phyloP scores from a whole-genome alignment of 106 monocot species.

The Cymbidium sinense region DNA sequence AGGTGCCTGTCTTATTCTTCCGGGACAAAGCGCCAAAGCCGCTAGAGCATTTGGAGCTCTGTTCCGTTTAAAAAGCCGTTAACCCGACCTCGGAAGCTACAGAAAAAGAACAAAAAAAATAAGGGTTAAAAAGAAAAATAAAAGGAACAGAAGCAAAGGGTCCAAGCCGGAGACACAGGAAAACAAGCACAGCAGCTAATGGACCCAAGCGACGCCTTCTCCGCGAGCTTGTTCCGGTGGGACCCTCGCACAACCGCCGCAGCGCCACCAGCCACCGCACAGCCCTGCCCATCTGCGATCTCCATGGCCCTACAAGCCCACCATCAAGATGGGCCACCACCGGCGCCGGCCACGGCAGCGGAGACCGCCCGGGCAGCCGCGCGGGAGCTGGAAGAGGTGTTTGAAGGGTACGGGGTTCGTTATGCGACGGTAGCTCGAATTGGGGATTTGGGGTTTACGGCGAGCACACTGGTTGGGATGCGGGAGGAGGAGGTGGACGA shows the following conservation, averaged over 20 bases:
- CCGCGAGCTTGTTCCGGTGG: conserved; percentile 51
- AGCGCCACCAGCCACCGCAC: not conserved
- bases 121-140: not conserved
- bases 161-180: not conserved
- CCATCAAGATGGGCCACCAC: not conserved
- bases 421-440: conserved; percentile 62
- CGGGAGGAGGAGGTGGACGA: conserved; percentile 87
- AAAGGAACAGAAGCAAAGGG: no score
- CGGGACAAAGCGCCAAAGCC: no score
- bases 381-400: conserved; percentile 71
- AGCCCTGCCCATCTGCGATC: not conserved
- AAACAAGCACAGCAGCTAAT: conserved; percentile 12
- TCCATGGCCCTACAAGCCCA: not conserved
- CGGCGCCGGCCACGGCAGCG: not conserved
- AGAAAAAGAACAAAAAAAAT: not conserved
- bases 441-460: conserved; percentile 79
- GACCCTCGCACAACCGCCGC: conserved; percentile 24
- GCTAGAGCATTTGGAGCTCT: not conserved
- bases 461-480: conserved; percentile 78
- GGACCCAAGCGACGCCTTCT: conserved; percentile 60
- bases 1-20: no score
- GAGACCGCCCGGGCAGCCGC: not conserved
- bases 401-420: conserved; percentile 70
- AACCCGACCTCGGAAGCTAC: not conserved
- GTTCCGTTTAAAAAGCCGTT: conserved; percentile 7